Evolutionary conservation across 495 filamentous ascomycete species (phyloP).

Genomic region (Neurospora sp.): DNA sequence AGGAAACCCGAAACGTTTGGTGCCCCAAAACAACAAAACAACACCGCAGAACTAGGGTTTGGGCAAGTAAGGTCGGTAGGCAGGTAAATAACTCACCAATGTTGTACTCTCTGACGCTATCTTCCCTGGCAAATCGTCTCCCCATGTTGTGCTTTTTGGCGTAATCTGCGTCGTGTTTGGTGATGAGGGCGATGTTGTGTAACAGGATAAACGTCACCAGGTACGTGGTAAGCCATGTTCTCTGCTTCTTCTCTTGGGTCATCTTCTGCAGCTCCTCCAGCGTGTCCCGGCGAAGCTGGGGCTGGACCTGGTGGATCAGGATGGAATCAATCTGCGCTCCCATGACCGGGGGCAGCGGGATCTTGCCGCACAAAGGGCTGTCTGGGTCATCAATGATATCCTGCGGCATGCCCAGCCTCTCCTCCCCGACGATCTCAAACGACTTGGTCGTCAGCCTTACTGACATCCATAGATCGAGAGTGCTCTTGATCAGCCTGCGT

Average conservation of each 20-base stretch:
- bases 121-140: slow-evolving; percentile 39
- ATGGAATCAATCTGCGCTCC: slow-evolving; percentile 49
- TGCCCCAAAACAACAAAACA: background rate
- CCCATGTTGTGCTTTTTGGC: slow-evolving; percentile 43
- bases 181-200: slow-evolving; percentile 48
- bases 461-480: slow-evolving; percentile 47
- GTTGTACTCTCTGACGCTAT: slow-evolving; percentile 42
- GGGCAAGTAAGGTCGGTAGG: slow-evolving; percentile 3
- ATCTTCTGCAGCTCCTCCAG: slow-evolving; percentile 47
- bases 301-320: slow-evolving; percentile 45
- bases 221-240: slow-evolving; percentile 48
- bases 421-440: slow-evolving; percentile 43
- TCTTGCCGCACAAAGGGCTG: slow-evolving; percentile 39
- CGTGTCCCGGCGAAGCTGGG: slow-evolving; percentile 42
- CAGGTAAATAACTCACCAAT: slow-evolving; percentile 27
- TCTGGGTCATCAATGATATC: slow-evolving; percentile 37
- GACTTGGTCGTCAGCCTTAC: slow-evolving; percentile 47
- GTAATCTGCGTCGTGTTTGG: slow-evolving; percentile 45
- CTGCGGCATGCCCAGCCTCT: slow-evolving; percentile 40
- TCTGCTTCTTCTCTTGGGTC: slow-evolving; percentile 43
- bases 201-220: slow-evolving; percentile 48
- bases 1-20: background rate
- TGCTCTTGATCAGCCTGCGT: slow-evolving; percentile 33
- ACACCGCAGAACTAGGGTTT: background rate
- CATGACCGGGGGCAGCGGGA: slow-evolving; percentile 50